Conservation (phyloP, 495 filamentous ascomycete species). For the Penicillium simplicissimum region DNA sequence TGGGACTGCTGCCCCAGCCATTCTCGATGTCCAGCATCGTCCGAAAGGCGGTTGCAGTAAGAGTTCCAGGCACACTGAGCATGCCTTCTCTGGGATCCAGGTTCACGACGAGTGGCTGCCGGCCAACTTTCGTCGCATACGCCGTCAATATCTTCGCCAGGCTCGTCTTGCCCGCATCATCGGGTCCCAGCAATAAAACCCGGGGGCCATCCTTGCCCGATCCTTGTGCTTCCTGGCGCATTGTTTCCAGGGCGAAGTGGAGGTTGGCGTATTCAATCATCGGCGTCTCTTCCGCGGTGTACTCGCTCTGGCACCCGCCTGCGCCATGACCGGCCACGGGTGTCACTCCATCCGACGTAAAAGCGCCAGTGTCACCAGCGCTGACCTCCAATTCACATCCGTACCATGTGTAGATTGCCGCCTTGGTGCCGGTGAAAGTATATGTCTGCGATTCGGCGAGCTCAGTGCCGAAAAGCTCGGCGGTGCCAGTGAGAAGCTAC, state of each 20-base stretch:
- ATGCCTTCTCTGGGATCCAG: slow-evolving; percentile 84
- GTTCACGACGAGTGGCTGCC: slow-evolving; percentile 82
- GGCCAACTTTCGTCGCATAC: slow-evolving; percentile 74
- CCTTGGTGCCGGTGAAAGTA: slow-evolving; percentile 79
- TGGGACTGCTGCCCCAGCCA: slow-evolving; percentile 88
- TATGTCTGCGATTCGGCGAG: slow-evolving; percentile 79
- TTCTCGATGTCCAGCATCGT: slow-evolving; percentile 87
- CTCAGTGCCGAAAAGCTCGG: slow-evolving; percentile 95
- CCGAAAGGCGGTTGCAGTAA: slow-evolving; percentile 80
- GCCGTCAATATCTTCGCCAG: slow-evolving; percentile 77
- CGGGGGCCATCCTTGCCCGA: slow-evolving; percentile 66
- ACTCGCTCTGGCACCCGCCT: slow-evolving; percentile 65
- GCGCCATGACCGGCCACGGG: slow-evolving; percentile 36
- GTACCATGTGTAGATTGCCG: slow-evolving; percentile 87
- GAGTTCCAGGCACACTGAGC: slow-evolving; percentile 78
- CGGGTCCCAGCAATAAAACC: slow-evolving; percentile 81
- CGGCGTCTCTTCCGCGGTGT: slow-evolving; percentile 81
- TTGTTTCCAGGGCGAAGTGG: slow-evolving; percentile 77
- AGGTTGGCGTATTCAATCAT: slow-evolving; percentile 81
- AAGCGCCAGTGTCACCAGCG: slow-evolving; percentile 43
- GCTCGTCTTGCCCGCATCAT: slow-evolving; percentile 82
- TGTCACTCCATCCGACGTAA: slow-evolving; percentile 25
- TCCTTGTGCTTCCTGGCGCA: slow-evolving; percentile 54
- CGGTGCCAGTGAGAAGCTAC: slow-evolving; percentile 74
- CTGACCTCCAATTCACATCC: slow-evolving; percentile 81